phyloP scores from a whole-genome alignment of 495 filamentous ascomycete genomes.

The Trichoderma virens region DNA sequence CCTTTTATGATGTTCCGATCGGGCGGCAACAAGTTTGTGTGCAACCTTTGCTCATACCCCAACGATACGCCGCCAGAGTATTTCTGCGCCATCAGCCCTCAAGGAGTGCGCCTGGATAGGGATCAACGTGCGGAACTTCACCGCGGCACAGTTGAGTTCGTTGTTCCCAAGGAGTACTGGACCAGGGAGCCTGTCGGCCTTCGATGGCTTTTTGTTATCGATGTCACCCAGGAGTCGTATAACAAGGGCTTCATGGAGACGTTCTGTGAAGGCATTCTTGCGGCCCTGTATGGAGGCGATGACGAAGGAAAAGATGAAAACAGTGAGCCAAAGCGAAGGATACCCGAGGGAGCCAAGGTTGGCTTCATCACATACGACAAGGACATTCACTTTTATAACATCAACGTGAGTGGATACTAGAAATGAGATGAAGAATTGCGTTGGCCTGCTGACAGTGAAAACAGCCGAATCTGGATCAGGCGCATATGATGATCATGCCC shows the following conservation, averaged over 20 bases:
- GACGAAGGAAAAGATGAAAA: conserved; percentile 45
- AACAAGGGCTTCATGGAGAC: conserved; percentile 86
- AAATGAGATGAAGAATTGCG: neutral
- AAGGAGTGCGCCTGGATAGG: conserved; percentile 80
- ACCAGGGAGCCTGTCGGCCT: conserved; percentile 86
- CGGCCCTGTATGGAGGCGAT: conserved; percentile 68
- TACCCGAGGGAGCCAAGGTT: conserved; percentile 77
- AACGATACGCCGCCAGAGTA: conserved; percentile 93
- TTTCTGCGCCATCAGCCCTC: conserved; percentile 82
- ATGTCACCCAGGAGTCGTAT: conserved; percentile 82
- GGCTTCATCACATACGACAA: conserved; percentile 95
- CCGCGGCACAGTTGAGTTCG: conserved; percentile 88
- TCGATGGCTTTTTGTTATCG: conserved; percentile 84
- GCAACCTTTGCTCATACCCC: conserved; percentile 96
- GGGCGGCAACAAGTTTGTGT: conserved; percentile 93
- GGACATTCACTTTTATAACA: conserved; percentile 95
- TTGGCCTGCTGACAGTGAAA: conserved; percentile 10
- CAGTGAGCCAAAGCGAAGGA: conserved; percentile 50
- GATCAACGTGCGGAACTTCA: conserved; percentile 84
- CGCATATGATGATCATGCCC: conserved; percentile 98
- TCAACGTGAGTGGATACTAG: conserved; percentile 51
- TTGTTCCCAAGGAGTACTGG: conserved; percentile 98
- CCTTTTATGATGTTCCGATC: conserved; percentile 96
- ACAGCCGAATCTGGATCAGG: conserved; percentile 69
- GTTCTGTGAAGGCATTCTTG: conserved; percentile 81